Base-by-base conservation (phyloP, 371 early-diverging fungal genomes). In the Globomyces sp. region DNA sequence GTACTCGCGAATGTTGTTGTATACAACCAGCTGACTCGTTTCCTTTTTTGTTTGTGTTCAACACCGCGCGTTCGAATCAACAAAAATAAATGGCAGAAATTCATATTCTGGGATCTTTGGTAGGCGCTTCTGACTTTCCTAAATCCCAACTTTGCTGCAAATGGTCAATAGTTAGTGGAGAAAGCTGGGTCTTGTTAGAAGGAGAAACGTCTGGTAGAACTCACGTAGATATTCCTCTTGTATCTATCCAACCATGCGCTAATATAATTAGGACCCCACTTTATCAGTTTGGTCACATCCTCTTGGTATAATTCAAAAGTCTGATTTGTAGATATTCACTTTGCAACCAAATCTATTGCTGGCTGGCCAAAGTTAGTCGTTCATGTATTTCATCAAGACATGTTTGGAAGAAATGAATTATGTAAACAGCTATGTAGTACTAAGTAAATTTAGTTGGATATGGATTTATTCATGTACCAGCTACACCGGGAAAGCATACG, bases 331-430 rank as follows among this genome's bases (percentile, higher is more conserved):
- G 83, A 82, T 69, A 58, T 82, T 2, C 83, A 82, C 57, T 80
- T 76, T 53, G 65, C 77, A 34, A 82, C 83, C 34, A 79, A 74
- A 49, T 68, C 79, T 1, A 42, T 82, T 5, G 60, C 65, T 0
- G 80, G 80, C 37, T 82, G 83, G 83, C 83, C 83, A 13, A 80
- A 80, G 53, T 8, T 82, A 0, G 72, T 77, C 8, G 63, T 82
- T 41, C 80, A 82, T 67, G 80, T 82, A 1, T 79, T 55, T 66
- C 72, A 72, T 37, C 79, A 78, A 39, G 83, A 82, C 60, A 66
- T 66, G 63, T 74, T 71, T 67, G 83, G 83, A 0, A 71, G 80
- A 44, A 77, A 82, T 61, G 79, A 82, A 59, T 65, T 82, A 11
- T 80, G 79, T 79, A 57, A n/a, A 24, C 24, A 24, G 24, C 24